phyloP scores from a whole-genome alignment of 139 green algal species.

The Nannochloris sp. region DNA sequence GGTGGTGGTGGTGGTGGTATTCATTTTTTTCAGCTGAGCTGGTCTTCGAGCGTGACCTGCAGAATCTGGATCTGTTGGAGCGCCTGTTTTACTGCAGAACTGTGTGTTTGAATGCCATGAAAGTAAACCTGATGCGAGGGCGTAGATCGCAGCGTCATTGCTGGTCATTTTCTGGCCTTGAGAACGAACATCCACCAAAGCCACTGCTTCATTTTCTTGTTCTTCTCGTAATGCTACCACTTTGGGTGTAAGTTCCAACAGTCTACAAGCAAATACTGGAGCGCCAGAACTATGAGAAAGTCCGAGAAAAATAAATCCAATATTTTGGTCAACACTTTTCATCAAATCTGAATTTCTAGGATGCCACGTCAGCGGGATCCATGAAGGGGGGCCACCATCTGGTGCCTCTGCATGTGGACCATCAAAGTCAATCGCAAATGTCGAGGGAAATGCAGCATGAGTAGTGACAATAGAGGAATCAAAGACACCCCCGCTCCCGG shows the following conservation, averaged over 20 bases:
- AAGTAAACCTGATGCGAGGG: constrained; percentile 33
- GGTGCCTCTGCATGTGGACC: not conserved
- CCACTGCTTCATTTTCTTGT: not conserved
- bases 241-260: not conserved
- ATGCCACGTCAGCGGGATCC: not conserved
- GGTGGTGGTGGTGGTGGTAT: too few relatives aligned
- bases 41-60: constrained; percentile 15
- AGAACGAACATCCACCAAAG: constrained; percentile 28
- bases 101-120: constrained; percentile 32
- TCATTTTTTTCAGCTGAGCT: not conserved
- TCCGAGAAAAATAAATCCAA: constrained; percentile 15
- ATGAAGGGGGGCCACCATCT: not conserved
- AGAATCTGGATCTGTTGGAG: not conserved
- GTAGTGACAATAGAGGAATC: not conserved
- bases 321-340: not conserved
- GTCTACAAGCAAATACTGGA: constrained; percentile 29
- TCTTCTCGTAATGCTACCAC: too few relatives aligned
- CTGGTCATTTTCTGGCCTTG: constrained; percentile 31
- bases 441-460: not conserved
- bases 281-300: not conserved
- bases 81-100: constrained; percentile 30
- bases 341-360: not conserved
- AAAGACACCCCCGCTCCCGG: not conserved
- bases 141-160: constrained; percentile 47
- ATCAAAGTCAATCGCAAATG: not conserved